phyloP scores from a whole-genome alignment of 805 yeast species.

The Lachancea waltii region DNA sequence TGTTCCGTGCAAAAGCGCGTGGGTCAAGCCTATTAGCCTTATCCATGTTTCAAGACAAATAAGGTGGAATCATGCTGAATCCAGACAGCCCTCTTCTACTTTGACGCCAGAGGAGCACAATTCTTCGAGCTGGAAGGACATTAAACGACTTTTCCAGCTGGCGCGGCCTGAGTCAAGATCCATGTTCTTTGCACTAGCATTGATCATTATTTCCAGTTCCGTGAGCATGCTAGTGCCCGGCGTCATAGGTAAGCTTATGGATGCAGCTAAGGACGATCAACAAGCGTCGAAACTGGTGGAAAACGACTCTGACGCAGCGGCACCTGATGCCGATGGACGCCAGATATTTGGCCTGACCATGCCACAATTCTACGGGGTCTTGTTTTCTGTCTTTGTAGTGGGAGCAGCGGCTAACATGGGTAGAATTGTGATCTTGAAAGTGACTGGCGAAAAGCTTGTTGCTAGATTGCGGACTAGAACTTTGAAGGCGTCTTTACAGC shows the following conservation, averaged over 20 bases:
- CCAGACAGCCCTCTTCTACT: not conserved
- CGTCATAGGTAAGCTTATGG: constrained; percentile 80
- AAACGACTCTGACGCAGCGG: constrained; percentile 26
- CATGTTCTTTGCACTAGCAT: constrained; percentile 52
- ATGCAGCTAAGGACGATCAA: constrained; percentile 43
- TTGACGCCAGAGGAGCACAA: constrained; percentile 23
- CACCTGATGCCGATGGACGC: constrained; percentile 17
- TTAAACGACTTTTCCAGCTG: constrained; percentile 44
- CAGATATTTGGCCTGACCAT: constrained; percentile 55
- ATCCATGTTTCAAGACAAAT: no score
- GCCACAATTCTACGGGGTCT: constrained; percentile 53
- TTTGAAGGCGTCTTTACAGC: constrained; percentile 68
- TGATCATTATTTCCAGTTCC: constrained; percentile 65
- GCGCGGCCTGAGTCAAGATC: constrained; percentile 52
- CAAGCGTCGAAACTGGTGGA: constrained; percentile 2
- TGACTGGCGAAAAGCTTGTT: constrained; percentile 81
- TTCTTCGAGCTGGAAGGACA: constrained; percentile 33
- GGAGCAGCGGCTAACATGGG: constrained; percentile 81
- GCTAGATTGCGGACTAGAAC: constrained; percentile 76
- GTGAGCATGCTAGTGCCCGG: constrained; percentile 78
- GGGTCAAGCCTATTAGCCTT: no score
- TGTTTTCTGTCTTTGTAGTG: constrained; percentile 55
- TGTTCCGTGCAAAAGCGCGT: no score
- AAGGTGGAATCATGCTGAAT: constrained; percentile 5
- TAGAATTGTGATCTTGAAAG: constrained; percentile 64